Percentiles rank a stretch among this genome's conserved stretches.
phyloP scores from a whole-genome alignment of 2,329 filamentous ascomycete genomes.

The Xylariaceae sp. region DNA sequence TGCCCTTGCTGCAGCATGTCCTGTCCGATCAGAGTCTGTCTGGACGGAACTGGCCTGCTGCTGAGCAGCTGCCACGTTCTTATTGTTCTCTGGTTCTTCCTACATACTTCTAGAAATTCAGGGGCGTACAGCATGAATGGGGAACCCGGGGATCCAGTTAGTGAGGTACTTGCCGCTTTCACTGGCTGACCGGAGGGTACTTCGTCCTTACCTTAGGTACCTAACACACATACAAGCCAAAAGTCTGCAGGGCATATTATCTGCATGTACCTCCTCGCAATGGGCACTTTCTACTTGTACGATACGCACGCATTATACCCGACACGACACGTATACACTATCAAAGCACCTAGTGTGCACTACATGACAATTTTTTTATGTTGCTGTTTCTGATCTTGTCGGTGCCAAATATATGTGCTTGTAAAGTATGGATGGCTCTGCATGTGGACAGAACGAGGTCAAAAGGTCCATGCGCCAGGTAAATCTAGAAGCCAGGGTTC shows the following conservation, averaged over 20 bases:
- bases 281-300: neutral
- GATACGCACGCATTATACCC: no score
- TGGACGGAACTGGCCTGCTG: neutral
- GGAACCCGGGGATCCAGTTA: neutral
- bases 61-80: neutral
- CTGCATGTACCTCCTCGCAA: neutral
- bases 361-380: neutral
- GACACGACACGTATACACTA: neutral
- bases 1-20: neutral
- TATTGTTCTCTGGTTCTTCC: neutral
- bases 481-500: neutral
- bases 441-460: neutral
- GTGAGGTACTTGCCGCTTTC: neutral
- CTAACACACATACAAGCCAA: neutral
- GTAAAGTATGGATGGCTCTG: neutral
- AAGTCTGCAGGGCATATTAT: neutral
- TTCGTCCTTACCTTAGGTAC: neutral
- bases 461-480: neutral
- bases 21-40: neutral
- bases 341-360: neutral
- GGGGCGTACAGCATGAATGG: neutral
- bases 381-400: neutral
- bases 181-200: neutral
- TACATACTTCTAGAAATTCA: slow-evolving; percentile 1
- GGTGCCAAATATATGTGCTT: neutral